Percentiles rank a stretch among this genome's conserved stretches.
phyloP scores from a whole-genome alignment of 768 basidiomycete species.

The Tremella yokohamensis region DNA sequence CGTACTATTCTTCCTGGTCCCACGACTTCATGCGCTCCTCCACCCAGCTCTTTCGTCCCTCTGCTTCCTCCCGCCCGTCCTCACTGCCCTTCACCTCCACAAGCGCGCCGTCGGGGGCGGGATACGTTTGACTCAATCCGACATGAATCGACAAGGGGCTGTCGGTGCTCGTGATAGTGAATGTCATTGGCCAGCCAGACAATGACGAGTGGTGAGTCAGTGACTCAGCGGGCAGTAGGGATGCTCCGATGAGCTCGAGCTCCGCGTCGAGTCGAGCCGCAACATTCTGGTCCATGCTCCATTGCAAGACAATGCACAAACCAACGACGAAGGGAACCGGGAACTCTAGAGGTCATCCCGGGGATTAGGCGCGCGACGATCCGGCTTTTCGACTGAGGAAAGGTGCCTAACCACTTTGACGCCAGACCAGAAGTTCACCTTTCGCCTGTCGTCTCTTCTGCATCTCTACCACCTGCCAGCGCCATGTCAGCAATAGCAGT shows the following conservation, averaged over 20 bases:
- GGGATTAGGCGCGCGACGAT: too few species aligned
- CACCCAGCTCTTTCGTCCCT: conserved; percentile 34
- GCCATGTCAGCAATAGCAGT: conserved; percentile 6
- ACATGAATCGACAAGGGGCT: conserved; percentile 29
- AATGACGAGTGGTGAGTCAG: neutral
- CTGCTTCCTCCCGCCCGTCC: conserved; percentile 45
- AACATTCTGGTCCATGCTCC: conserved; percentile 1
- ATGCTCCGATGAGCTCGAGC: conserved; percentile 61
- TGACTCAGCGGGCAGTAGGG: conserved; percentile 63
- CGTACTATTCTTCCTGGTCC: conserved; percentile 38
- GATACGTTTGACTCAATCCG: conserved; percentile 26
- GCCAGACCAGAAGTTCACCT: neutral
- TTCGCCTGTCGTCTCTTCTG: neutral
- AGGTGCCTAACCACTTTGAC: too few species aligned
- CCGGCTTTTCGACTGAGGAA: too few species aligned
- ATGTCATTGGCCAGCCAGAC: neutral
- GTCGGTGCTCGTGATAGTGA: conserved; percentile 36
- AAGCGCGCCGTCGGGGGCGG: conserved; percentile 27
- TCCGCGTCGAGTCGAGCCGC: conserved; percentile 50
- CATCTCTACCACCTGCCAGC: neutral
- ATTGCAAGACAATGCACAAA: too few species aligned
- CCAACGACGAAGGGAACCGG: too few species aligned
- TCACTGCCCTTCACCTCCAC: conserved; percentile 36
- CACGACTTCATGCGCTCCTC: conserved; percentile 34
- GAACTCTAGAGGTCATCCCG: too few species aligned